phyloP scores from a whole-genome alignment of 2,329 filamentous ascomycete genomes.

The Sporothrix globosa region DNA sequence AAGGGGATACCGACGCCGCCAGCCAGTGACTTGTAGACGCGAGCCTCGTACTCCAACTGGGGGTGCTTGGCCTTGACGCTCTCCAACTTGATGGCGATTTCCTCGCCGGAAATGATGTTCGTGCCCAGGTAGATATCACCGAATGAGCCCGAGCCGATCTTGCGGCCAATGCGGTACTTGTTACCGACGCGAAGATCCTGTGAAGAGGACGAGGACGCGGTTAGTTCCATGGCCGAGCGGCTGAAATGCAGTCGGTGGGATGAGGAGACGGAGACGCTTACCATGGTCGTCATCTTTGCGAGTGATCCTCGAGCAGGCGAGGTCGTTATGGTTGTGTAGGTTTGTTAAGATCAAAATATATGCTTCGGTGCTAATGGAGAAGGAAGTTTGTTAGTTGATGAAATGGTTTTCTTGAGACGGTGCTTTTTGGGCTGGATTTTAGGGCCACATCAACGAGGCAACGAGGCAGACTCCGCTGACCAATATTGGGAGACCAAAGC shows the following conservation, averaged over 20 bases:
- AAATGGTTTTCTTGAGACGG: background rate
- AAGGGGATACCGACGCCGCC: slow-evolving; percentile 98
- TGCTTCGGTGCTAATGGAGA: background rate
- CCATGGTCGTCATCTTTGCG: slow-evolving; percentile 52
- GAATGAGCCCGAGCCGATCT: slow-evolving; percentile 97
- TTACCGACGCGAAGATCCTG: slow-evolving; percentile 99
- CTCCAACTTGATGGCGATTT: slow-evolving; percentile 99
- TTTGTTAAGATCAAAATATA: slow-evolving; percentile 16
- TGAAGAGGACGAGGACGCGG: background rate
- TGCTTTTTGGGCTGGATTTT: background rate
- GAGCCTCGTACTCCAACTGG: slow-evolving; percentile 97
- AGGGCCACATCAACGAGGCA: slow-evolving; percentile 16
- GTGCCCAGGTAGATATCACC: slow-evolving; percentile 99
- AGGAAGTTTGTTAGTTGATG: slow-evolving; percentile 2
- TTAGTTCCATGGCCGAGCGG: background rate
- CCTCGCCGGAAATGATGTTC: slow-evolving; percentile 99
- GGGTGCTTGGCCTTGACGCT: slow-evolving; percentile 99
- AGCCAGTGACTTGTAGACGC: slow-evolving; percentile 86
- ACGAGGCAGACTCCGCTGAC: slow-evolving; percentile 17
- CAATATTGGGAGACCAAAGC: slow-evolving; percentile 6
- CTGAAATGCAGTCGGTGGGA: background rate
- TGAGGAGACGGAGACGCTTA: background rate
- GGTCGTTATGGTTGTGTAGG: slow-evolving; percentile 28
- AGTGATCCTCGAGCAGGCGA: slow-evolving; percentile 34
- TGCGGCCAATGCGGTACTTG: slow-evolving; percentile 98